Evolutionary conservation across 306 rosid species (phyloP), one percentile per base, ranked within the genome.

Genomic region (Psophocarpus tetragonolobus): DNA sequence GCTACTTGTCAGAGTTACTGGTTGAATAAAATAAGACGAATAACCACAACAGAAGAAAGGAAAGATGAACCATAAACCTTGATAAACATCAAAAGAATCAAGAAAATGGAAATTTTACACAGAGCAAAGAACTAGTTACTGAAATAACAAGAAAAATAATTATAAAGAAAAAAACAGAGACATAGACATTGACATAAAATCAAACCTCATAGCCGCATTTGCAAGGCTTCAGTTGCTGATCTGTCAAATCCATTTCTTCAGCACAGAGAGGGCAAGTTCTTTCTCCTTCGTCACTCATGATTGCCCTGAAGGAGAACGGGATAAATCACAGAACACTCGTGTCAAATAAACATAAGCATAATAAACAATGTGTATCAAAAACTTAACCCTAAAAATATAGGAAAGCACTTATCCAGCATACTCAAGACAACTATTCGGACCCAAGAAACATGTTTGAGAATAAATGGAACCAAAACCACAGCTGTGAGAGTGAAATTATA

Each of bases 241-340:
- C 99, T 14, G 99, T 96, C 87, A 91, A 89, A 90, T 92, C 99
- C 99, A 96, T 96, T 83, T 96, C 99, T 83, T 96, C 98, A 0
- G 98, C 97, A 29, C 99, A 96, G 72, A 96, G 99, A 78, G 98
- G 99, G 56, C 99, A 96, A 71, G 97, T 88, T 87, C 86, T 96
- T 80, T 96, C 99, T 79, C 94, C 97, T 85, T 86, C 91, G 21
- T 92, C 99, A 74, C 97, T 91, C 99, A 96, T 96, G 94, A 81
- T 96, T 87, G 82, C 85, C 87, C 80, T 81, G 23, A 50, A 70
- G 3, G 72, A 60, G 73, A 69, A 77, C 10, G 50, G 41, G 30
- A 27, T 27, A 41, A 47, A 64, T 36, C 39, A 39, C 17, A 76
- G 39, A 68, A 50, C 75, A 48, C 39, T 72, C 14, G 20, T 20